These are phyloP conservation scores for Gossypium stocksii DNA, from an alignment of 345 rosid genomes.

Conservation along the genomic window DNA sequence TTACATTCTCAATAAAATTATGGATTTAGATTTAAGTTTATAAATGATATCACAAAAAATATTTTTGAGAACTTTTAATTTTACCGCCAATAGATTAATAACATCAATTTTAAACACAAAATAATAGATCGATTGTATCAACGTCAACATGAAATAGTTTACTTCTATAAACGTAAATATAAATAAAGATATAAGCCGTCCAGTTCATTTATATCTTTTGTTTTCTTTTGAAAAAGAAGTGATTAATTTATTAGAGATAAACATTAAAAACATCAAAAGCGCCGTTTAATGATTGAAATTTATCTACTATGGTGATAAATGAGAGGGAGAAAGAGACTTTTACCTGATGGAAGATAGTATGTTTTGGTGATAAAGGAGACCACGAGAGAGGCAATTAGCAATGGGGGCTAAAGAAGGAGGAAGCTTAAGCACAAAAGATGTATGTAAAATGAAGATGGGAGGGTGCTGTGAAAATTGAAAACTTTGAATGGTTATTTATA, in stretches of 20 bases:
- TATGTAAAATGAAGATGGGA: background rate
- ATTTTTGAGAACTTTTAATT: background rate
- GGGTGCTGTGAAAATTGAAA: background rate
- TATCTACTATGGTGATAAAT: background rate
- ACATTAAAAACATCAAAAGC: background rate
- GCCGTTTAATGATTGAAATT: background rate
- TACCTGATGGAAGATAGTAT: background rate
- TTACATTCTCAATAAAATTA: too few species aligned
- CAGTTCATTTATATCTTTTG: background rate
- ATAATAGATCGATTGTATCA: too few species aligned
- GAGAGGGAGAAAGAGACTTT: background rate
- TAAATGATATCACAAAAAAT: background rate
- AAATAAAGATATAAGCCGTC: background rate
- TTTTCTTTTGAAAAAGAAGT: too few species aligned
- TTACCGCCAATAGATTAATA: too few species aligned
- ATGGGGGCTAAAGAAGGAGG: background rate
- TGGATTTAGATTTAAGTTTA: background rate
- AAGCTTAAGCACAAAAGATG: background rate
- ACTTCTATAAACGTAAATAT: too few species aligned
- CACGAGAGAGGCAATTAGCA: background rate
- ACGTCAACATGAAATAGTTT: background rate
- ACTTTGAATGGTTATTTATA: conserved; percentile 20
- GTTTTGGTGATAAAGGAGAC: background rate
- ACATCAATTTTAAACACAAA: too few species aligned
- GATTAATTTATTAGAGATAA: background rate